Evolutionary conservation across 202 grass and related monocot species (phyloP).

Genomic region (Setaria italica): DNA sequence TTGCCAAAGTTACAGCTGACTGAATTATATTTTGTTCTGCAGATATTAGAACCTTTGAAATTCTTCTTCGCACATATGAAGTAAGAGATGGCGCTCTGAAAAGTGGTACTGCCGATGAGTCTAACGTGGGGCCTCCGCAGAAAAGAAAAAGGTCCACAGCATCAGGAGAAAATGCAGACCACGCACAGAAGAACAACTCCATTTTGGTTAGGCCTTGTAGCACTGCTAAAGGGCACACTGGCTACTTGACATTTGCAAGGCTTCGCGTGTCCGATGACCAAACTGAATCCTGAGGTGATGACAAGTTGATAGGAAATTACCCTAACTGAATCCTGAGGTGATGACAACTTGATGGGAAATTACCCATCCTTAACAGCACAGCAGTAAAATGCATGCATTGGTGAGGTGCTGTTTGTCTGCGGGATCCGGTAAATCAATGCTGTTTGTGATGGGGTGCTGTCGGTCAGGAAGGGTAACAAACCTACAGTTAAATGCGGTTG

Average conservation of each 20-base stretch:
- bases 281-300: conserved; percentile 19
- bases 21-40: conserved; percentile 19
- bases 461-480: no score
- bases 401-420: not conserved
- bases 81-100: conserved; percentile 57
- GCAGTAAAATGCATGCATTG: not conserved
- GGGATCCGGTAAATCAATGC: not conserved
- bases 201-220: conserved; percentile 75
- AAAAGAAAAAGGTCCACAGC: conserved; percentile 60
- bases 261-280: conserved; percentile 42
- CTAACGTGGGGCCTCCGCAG: conserved; percentile 49
- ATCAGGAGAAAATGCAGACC: conserved; percentile 34
- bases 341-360: not conserved
- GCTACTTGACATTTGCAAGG: conserved; percentile 88
- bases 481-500: not conserved
- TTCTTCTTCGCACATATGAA: conserved; percentile 81
- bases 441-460: no score
- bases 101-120: conserved; percentile 38
- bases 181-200: conserved; percentile 34
- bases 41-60: conserved; percentile 97
- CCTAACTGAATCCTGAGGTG: conserved; percentile 27
- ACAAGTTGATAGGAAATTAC: not conserved
- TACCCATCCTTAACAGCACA: not conserved
- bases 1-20: not conserved
- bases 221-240: conserved; percentile 76